Conservation (phyloP, 305 asterid species). For the Ilex paraguariensis region DNA sequence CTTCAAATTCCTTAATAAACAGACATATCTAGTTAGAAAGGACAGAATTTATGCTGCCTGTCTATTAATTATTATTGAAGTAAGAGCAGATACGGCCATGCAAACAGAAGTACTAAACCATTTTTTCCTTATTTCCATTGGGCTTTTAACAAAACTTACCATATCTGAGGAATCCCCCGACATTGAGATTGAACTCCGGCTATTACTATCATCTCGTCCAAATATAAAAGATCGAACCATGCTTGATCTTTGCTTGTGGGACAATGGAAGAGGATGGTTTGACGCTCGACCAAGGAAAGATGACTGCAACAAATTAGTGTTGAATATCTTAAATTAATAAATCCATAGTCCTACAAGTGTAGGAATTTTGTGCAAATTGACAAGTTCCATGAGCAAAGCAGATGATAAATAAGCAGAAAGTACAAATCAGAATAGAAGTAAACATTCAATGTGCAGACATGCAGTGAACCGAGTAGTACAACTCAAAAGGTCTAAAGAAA, state of each 20-base stretch:
- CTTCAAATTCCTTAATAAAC: too few relatives aligned
- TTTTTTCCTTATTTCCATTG: too few relatives aligned
- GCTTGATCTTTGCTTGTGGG: constrained; percentile 63
- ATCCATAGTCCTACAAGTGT: neutral
- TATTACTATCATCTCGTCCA: constrained; percentile 87
- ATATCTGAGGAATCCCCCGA: constrained; percentile 59
- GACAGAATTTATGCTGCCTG: neutral
- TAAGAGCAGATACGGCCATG: too few relatives aligned
- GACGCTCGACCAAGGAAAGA: constrained; percentile 76
- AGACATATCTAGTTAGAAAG: too few relatives aligned
- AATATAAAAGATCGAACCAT: constrained; percentile 69
- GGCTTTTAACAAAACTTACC: constrained; percentile 29
- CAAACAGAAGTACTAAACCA: too few relatives aligned
- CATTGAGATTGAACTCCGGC: constrained; percentile 60
- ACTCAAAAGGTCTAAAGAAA: too few relatives aligned
- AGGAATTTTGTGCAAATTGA: neutral
- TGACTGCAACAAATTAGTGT: constrained; percentile 45
- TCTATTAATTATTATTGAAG: neutral
- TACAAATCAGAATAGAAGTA: too few relatives aligned
- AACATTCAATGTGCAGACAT: too few relatives aligned
- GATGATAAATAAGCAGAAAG: too few relatives aligned
- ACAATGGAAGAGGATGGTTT: constrained; percentile 46
- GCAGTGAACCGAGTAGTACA: too few relatives aligned
- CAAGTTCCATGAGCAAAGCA: too few relatives aligned
- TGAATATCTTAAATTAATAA: constrained; percentile 1